These are phyloP conservation scores for Heliamphora pulchella DNA, from an alignment of 179 eudicot species.

Conservation along the genomic window DNA sequence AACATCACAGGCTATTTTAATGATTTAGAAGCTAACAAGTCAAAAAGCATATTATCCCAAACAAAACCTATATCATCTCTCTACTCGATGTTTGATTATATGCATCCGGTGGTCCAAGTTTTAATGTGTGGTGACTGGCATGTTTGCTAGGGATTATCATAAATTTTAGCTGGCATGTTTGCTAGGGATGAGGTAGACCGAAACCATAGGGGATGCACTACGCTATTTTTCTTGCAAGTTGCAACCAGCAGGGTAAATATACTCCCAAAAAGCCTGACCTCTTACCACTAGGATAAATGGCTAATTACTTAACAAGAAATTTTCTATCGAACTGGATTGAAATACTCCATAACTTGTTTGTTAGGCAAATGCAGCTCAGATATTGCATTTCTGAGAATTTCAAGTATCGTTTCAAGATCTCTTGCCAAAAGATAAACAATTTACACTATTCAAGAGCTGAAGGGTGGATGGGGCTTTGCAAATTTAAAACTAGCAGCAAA, in stretches of 20 bases:
- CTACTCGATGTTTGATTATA: too few species aligned
- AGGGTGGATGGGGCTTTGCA: too few species aligned
- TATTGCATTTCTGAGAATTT: background rate
- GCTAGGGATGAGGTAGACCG: background rate
- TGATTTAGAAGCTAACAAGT: too few species aligned
- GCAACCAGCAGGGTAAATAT: background rate
- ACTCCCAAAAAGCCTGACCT: background rate
- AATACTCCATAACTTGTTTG: background rate
- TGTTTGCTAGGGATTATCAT: too few species aligned
- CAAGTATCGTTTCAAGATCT: conserved; percentile 3
- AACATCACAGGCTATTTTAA: too few species aligned
- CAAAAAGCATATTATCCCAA: too few species aligned
- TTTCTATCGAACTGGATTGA: background rate
- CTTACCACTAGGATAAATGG: background rate
- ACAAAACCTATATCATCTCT: too few species aligned
- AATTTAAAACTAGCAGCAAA: too few species aligned
- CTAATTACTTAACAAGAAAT: background rate
- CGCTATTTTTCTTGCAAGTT: background rate
- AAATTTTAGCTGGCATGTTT: background rate
- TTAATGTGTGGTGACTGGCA: too few species aligned
- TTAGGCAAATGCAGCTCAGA: background rate
- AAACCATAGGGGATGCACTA: background rate
- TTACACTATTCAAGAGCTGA: too few species aligned
- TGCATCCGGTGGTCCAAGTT: too few species aligned
- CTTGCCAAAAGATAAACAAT: background rate